Percentiles rank a stretch among this genome's conserved stretches.
Conservation (phyloP, 164 flowering plant genomes). For the Dillenia suffruticosa region DNA sequence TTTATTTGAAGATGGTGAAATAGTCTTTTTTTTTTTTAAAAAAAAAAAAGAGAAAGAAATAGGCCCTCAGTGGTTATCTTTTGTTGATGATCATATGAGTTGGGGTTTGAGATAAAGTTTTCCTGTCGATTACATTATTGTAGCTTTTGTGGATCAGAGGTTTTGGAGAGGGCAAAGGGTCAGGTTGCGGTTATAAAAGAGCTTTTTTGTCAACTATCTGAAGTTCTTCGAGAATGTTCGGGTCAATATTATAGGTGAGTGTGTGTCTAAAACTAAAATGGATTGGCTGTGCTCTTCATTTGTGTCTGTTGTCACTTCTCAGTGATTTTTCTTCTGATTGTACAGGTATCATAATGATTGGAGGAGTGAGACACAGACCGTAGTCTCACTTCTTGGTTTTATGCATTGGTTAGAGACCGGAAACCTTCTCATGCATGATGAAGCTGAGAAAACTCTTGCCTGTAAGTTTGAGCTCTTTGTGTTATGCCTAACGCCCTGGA, state of each 20-base stretch:
- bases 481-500: background rate
- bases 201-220: conserved; percentile 53
- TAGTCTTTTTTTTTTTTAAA: too few relatives aligned
- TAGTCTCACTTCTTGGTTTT: conserved; percentile 78
- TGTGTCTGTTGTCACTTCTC: background rate
- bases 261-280: too few relatives aligned
- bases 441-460: conserved; percentile 80
- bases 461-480: conserved; percentile 40
- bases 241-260: conserved; percentile 83
- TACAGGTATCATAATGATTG: conserved; percentile 93
- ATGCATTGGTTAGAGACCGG: conserved; percentile 93
- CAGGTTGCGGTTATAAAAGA: conserved; percentile 51
- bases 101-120: background rate
- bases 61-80: background rate
- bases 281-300: too few relatives aligned
- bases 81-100: background rate
- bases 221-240: conserved; percentile 54
- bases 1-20: too few relatives aligned
- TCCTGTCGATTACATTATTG: background rate
- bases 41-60: too few relatives aligned
- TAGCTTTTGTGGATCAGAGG: conserved; percentile 37
- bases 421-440: conserved; percentile 68
- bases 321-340: conserved; percentile 4
- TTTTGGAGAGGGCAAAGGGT: conserved; percentile 58
- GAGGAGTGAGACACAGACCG: conserved; percentile 87